These are phyloP conservation scores for Trichoderma citrinoviride DNA, from an alignment of 2,329 filamentous ascomycete species.

Conservation along the genomic window DNA sequence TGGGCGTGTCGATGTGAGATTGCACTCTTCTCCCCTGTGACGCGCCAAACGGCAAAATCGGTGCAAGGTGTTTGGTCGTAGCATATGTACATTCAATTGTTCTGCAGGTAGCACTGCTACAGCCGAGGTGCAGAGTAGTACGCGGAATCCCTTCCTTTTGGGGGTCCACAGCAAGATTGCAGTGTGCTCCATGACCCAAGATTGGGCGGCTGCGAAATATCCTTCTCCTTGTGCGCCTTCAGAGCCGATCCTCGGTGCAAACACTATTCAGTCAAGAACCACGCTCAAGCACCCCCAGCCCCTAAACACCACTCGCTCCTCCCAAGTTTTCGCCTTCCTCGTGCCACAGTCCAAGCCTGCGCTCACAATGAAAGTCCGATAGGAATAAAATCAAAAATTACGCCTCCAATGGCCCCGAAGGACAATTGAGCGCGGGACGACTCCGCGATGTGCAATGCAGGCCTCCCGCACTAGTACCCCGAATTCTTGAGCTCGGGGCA, in stretches of 20 bases:
- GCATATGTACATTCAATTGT: background rate
- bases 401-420: conserved; percentile 51
- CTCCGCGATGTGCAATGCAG: conserved; percentile 56
- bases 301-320: background rate
- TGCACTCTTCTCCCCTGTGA: background rate
- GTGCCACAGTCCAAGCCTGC: conserved; percentile 38
- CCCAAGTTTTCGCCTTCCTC: conserved; percentile 41
- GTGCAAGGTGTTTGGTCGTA: background rate
- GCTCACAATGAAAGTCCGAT: conserved; percentile 44
- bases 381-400: conserved; percentile 46
- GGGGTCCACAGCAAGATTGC: background rate
- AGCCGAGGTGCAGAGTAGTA: background rate
- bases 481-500: conserved; percentile 44
- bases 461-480: conserved; percentile 42
- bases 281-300: background rate
- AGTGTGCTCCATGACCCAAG: background rate
- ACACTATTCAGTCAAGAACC: background rate
- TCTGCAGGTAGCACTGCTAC: background rate
- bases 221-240: background rate
- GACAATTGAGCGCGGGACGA: conserved; percentile 48
- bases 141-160: background rate
- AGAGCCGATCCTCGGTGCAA: background rate
- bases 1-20: background rate
- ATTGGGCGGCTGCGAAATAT: too few species aligned
- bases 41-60: background rate